Evolutionary conservation across 2,329 filamentous ascomycete species (phyloP).

Genomic region (Microdochium nivale): DNA sequence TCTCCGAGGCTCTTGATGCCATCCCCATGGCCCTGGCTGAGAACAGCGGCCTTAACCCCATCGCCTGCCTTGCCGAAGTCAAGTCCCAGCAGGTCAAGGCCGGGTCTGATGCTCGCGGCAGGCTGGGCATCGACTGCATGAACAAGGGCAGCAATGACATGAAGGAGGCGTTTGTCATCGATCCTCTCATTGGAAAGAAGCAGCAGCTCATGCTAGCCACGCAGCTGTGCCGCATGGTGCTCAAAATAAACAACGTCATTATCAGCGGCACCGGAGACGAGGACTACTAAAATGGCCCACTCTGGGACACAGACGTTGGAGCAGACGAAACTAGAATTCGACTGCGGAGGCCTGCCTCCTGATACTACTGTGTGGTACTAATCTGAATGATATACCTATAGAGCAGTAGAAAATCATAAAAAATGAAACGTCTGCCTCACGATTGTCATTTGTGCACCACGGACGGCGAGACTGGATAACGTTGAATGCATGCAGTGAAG

Average conservation of each 20-base stretch:
- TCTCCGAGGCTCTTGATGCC: slow-evolving; percentile 86
- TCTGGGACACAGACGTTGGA: too few relatives aligned
- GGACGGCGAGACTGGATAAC: too few relatives aligned
- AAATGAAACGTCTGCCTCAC: not conserved
- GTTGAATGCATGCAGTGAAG: too few relatives aligned
- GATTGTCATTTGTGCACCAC: too few relatives aligned
- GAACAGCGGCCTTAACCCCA: slow-evolving; percentile 93
- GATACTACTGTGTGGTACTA: not conserved
- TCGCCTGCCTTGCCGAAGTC: slow-evolving; percentile 87
- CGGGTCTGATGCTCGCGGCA: slow-evolving; percentile 36
- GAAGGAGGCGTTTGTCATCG: slow-evolving; percentile 96
- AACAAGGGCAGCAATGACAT: slow-evolving; percentile 90
- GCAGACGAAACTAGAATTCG: too few relatives aligned
- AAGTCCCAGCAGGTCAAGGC: slow-evolving; percentile 95
- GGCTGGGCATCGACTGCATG: slow-evolving; percentile 97
- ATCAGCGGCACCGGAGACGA: slow-evolving; percentile 80
- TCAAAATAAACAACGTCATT: slow-evolving; percentile 97
- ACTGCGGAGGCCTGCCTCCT: too few relatives aligned
- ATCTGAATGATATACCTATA: not conserved
- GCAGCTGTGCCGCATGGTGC: slow-evolving; percentile 94
- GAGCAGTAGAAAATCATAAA: not conserved
- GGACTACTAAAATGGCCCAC: slow-evolving; percentile 55
- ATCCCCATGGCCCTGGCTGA: slow-evolving; percentile 94
- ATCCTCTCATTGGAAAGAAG: slow-evolving; percentile 95
- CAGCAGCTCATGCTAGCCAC: slow-evolving; percentile 95